phyloP scores from a whole-genome alignment of 345 rosid genomes.

The Pugionium cornutum region DNA sequence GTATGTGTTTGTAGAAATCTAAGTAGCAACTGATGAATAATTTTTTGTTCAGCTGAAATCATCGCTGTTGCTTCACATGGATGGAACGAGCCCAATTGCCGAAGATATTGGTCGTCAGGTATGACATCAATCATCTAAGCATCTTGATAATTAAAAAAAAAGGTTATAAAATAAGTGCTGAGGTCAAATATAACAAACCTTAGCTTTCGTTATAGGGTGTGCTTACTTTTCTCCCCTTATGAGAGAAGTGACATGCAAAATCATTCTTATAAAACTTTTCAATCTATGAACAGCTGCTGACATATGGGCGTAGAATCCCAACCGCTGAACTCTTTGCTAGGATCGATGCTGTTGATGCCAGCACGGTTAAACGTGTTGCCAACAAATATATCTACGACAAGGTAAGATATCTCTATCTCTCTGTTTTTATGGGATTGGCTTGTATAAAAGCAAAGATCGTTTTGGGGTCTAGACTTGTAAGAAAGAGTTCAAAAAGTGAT shows the following conservation, averaged over 20 bases:
- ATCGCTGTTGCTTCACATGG: slow-evolving; percentile 85
- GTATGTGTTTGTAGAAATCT: not conserved
- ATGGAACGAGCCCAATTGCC: slow-evolving; percentile 94
- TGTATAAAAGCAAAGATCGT: too few species aligned
- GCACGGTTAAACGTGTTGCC: slow-evolving; percentile 86
- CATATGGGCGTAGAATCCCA: slow-evolving; percentile 94
- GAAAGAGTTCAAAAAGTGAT: not conserved
- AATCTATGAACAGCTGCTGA: slow-evolving; percentile 63
- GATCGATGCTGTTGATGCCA: slow-evolving; percentile 89
- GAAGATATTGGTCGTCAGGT: slow-evolving; percentile 99
- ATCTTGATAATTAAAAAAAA: not conserved
- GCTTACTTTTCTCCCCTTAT: not conserved
- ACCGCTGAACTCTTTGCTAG: slow-evolving; percentile 86
- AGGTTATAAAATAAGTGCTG: too few species aligned
- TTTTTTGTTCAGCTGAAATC: slow-evolving; percentile 75
- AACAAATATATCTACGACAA: slow-evolving; percentile 83
- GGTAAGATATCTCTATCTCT: slow-evolving; percentile 43
- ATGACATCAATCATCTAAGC: slow-evolving; percentile 17
- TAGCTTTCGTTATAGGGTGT: not conserved
- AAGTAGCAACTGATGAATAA: not conserved
- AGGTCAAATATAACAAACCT: slow-evolving; percentile 15
- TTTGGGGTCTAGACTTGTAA: not conserved
- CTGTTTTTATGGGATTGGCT: too few species aligned
- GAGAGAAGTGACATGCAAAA: not conserved
- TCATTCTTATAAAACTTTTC: not conserved